Evolutionary conservation across 2,329 filamentous ascomycete species (phyloP).

Genomic region (Sarocladium strictum): DNA sequence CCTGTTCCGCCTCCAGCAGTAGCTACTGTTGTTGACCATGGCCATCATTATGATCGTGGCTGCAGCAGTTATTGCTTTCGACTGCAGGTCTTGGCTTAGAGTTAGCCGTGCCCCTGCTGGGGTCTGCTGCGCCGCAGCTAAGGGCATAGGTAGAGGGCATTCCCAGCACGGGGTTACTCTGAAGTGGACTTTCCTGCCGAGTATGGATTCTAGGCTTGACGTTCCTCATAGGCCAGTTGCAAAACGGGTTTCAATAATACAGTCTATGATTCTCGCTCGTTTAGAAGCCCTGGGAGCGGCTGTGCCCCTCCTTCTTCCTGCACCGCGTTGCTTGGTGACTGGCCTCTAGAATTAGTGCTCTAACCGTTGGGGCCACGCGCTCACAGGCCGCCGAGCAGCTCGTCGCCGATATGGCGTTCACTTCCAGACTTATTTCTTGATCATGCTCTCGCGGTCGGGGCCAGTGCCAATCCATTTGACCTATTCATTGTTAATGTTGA

Average conservation of each 20-base stretch:
- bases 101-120: not conserved
- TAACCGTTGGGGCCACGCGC: not conserved
- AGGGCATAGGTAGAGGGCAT: not conserved
- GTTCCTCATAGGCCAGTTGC: not conserved
- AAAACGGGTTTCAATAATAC: not conserved
- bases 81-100: not conserved
- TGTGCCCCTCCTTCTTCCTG: no score
- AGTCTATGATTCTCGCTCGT: not conserved
- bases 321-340: not conserved
- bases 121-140: not conserved
- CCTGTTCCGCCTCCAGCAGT: no score
- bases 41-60: no score
- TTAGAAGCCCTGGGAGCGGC: not conserved
- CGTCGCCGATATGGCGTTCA: not conserved
- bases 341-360: not conserved
- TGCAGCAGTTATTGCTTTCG: not conserved
- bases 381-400: conserved; percentile 7
- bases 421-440: conserved; percentile 5
- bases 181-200: not conserved
- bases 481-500: conserved; percentile 10
- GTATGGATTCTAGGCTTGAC: not conserved
- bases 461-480: conserved; percentile 16
- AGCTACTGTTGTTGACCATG: no score
- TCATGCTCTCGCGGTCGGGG: conserved; percentile 14
- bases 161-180: not conserved